These are phyloP conservation scores for Akanthomyces lecanii DNA, from an alignment of 2,329 filamentous ascomycete genomes.

Conservation along the genomic window DNA sequence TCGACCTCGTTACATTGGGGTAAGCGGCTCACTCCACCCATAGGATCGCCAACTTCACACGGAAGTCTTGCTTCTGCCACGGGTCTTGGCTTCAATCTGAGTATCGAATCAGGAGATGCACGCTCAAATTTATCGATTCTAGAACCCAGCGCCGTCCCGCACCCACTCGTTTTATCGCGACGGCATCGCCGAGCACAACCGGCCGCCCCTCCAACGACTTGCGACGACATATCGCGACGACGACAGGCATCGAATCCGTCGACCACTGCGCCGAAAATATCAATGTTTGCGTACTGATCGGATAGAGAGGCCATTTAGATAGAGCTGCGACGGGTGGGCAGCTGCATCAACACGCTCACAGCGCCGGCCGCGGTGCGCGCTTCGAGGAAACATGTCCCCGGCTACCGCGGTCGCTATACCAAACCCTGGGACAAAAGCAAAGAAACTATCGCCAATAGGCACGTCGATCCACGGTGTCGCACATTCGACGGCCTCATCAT, in stretches of 20 bases:
- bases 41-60: conserved; percentile 17
- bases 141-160: neutral
- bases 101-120: conserved; percentile 4
- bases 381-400: conserved; percentile 47
- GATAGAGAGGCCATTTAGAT: neutral
- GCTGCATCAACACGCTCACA: conserved; percentile 3
- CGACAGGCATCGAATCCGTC: conserved; percentile 7
- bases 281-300: conserved; percentile 16
- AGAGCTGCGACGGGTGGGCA: conserved; percentile 17
- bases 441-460: conserved; percentile 62
- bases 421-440: conserved; percentile 54
- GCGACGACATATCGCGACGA: conserved; percentile 12
- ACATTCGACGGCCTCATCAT: conserved; percentile 56
- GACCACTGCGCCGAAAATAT: neutral
- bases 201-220: conserved; percentile 10
- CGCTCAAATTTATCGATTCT: neutral
- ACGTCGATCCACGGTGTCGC: conserved; percentile 62
- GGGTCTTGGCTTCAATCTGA: neutral
- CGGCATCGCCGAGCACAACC: conserved; percentile 5
- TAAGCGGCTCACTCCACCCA: conserved; percentile 17
- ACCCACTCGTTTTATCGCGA: conserved; percentile 9
- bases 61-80: neutral
- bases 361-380: conserved; percentile 20
- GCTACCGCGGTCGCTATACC: conserved; percentile 46
- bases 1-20: conserved; percentile 13